Percentiles rank a stretch among this genome's conserved stretches.
phyloP scores from a whole-genome alignment of 2,329 filamentous ascomycete species.

The Aureobasidium namibiae region DNA sequence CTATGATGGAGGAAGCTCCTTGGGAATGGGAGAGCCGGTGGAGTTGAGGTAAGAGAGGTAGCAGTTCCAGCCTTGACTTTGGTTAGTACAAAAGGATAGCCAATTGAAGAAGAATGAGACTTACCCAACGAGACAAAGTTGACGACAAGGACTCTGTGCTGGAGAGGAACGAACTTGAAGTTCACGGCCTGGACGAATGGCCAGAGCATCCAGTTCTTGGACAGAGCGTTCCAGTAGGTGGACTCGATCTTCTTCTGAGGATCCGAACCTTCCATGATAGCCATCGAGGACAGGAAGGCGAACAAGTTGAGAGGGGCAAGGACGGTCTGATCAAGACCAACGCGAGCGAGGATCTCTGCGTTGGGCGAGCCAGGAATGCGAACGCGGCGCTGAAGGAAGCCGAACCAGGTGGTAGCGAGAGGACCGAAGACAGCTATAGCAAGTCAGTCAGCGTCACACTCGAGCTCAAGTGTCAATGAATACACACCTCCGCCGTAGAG shows the following conservation, averaged over 20 bases:
- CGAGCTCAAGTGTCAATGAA: background rate
- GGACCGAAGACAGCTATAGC: constrained; percentile 70
- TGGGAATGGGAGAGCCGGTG: constrained; percentile 19
- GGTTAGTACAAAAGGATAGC: constrained; percentile 11
- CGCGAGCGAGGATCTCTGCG: constrained; percentile 66
- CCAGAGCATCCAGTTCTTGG: constrained; percentile 84
- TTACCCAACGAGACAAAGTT: constrained; percentile 67
- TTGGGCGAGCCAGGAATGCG: constrained; percentile 53
- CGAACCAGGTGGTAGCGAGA: constrained; percentile 79
- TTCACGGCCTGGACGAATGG: constrained; percentile 76
- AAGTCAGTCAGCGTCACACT: constrained; percentile 12
- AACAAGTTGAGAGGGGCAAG: constrained; percentile 81
- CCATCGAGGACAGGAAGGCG: constrained; percentile 77
- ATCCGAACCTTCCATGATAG: constrained; percentile 39
- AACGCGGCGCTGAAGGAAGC: constrained; percentile 64
- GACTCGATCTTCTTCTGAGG: constrained; percentile 62
- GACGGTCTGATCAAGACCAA: constrained; percentile 69
- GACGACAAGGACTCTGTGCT: constrained; percentile 77
- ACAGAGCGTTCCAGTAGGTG: constrained; percentile 63
- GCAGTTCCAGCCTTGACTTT: constrained; percentile 47
- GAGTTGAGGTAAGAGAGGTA: constrained; percentile 50
- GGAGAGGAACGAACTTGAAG: constrained; percentile 77
- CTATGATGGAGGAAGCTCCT: constrained; percentile 17
- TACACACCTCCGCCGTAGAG: constrained; percentile 66
- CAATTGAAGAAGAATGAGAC: background rate